Evolutionary conservation across 495 filamentous ascomycete species (phyloP).

Genomic region (Ramalina intermedia): DNA sequence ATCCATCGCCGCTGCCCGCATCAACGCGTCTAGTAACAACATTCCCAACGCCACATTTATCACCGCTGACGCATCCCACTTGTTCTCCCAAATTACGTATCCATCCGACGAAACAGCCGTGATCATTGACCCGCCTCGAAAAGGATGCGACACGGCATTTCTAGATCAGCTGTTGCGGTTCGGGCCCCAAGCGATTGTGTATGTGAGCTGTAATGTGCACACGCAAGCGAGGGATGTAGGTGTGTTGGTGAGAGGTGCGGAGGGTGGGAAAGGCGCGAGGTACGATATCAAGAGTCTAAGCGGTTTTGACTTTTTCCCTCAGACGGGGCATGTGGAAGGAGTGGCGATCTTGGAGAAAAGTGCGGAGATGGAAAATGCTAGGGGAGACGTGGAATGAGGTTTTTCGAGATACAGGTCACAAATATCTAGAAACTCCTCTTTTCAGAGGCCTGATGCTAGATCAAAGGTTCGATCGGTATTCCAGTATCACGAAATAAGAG

Average conservation of each 20-base stretch:
- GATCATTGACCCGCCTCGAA: constrained; percentile 85
- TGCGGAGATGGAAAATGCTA: too few relatives aligned
- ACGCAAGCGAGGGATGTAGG: constrained; percentile 92
- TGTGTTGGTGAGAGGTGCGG: constrained; percentile 51
- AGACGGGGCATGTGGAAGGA: constrained; percentile 92
- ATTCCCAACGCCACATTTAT: constrained; percentile 65
- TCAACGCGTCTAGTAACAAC: constrained; percentile 65
- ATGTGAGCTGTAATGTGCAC: constrained; percentile 96
- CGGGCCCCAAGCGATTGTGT: constrained; percentile 64
- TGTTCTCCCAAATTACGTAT: constrained; percentile 62
- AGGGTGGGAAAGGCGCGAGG: constrained; percentile 25
- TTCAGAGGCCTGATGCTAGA: too few relatives aligned
- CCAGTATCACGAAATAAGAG: too few relatives aligned
- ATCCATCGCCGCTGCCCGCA: constrained; percentile 58
- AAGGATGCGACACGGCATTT: constrained; percentile 83
- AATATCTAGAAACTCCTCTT: too few relatives aligned
- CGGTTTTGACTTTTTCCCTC: constrained; percentile 96
- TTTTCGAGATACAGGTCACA: too few relatives aligned
- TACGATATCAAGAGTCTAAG: constrained; percentile 87
- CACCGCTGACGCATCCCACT: constrained; percentile 64
- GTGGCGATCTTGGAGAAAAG: constrained; percentile 52
- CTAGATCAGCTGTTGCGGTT: constrained; percentile 63
- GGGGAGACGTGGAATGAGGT: too few relatives aligned
- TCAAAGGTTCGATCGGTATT: too few relatives aligned
- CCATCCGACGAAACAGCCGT: constrained; percentile 70